phyloP scores from a whole-genome alignment of 2,329 filamentous ascomycete species.

The Exophiala sp. region DNA sequence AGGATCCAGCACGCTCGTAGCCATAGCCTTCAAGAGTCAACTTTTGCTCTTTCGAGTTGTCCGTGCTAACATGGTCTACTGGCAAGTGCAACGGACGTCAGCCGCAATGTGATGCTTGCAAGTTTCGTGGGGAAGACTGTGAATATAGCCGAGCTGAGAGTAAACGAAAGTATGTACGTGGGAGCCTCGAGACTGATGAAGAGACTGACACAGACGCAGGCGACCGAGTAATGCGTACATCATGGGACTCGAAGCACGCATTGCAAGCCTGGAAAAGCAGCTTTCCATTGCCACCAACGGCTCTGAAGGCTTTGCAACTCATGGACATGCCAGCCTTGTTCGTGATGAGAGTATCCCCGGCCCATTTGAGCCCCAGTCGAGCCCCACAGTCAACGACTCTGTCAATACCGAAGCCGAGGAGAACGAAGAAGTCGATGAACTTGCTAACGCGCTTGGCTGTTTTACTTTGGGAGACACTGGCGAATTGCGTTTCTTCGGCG shows the following conservation, averaged over 20 bases:
- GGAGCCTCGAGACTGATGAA: too few species aligned
- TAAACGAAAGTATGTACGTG: neutral
- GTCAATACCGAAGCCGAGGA: too few species aligned
- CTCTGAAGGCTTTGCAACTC: neutral
- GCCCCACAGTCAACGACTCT: neutral
- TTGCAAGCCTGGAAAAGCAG: conserved; percentile 2
- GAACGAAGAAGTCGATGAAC: neutral
- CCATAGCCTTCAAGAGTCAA: neutral
- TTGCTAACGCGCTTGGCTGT: neutral
- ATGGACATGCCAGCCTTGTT: neutral
- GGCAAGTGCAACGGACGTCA: neutral
- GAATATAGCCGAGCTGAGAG: conserved; percentile 2
- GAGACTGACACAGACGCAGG: neutral
- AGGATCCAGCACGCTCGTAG: neutral
- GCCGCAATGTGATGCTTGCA: neutral
- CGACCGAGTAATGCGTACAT: conserved; percentile 3
- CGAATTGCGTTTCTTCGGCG: conserved; percentile 5
- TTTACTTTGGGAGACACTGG: conserved; percentile 3
- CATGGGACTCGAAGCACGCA: neutral
- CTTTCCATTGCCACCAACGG: neutral
- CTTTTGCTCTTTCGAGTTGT: neutral
- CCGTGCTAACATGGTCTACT: neutral
- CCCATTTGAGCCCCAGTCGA: neutral
- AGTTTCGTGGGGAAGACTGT: neutral
- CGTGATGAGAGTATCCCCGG: neutral